Conservation (phyloP, 1,284 basidiomycete species). For the Leccinum proximum region DNA sequence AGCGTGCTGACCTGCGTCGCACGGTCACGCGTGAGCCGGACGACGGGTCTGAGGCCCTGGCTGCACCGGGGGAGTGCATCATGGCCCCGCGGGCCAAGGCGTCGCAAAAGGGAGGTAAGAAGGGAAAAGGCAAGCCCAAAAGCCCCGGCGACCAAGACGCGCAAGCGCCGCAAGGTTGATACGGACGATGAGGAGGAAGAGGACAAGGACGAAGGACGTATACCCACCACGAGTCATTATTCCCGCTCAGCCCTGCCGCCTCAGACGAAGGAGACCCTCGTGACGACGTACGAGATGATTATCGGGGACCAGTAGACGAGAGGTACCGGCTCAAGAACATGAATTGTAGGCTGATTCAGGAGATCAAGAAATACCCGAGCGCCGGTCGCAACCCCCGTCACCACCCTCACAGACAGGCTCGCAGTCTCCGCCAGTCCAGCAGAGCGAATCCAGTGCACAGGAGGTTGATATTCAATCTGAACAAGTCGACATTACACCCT, state of each 20-base stretch:
- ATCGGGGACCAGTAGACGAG: slow-evolving; percentile 83
- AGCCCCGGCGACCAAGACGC: not conserved
- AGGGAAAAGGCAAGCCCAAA: slow-evolving; percentile 7
- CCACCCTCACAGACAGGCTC: slow-evolving; percentile 7
- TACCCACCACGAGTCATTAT: slow-evolving; percentile 18
- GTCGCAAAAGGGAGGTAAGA: slow-evolving; percentile 11
- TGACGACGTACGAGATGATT: slow-evolving; percentile 94
- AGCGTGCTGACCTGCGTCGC: slow-evolving; percentile 73
- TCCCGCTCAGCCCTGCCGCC: slow-evolving; percentile 12
- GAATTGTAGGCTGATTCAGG: slow-evolving; percentile 86
- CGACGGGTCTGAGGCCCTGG: slow-evolving; percentile 19
- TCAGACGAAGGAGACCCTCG: slow-evolving; percentile 42
- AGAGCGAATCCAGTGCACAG: not conserved
- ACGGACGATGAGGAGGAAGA: slow-evolving; percentile 13
- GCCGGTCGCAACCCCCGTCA: slow-evolving; percentile 60
- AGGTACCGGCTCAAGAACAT: slow-evolving; percentile 83
- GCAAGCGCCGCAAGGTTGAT: slow-evolving; percentile 22
- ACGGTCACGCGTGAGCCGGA: slow-evolving; percentile 46
- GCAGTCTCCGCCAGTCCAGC: not conserved
- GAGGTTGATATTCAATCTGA: slow-evolving; percentile 4
- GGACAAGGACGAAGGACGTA: slow-evolving; percentile 8
- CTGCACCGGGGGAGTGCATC: slow-evolving; percentile 23
- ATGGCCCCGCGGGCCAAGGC: slow-evolving; percentile 15
- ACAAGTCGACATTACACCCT: not conserved
- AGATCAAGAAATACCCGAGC: slow-evolving; percentile 86